phyloP scores from a whole-genome alignment of 163 green algal species.

The Scenedesmus sp. region DNA sequence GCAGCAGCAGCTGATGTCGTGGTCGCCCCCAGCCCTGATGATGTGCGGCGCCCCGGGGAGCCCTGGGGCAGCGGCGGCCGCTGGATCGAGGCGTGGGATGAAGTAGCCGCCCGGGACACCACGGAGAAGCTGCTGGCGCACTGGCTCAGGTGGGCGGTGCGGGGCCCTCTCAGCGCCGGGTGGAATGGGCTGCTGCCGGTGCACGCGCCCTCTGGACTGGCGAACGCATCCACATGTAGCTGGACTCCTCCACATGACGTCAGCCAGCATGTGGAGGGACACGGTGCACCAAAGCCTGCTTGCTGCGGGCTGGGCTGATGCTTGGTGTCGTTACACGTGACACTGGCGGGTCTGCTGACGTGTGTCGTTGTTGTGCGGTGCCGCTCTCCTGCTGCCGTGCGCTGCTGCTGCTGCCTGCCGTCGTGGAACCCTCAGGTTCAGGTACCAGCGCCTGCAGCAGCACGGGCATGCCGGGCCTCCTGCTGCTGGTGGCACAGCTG shows the following conservation, averaged over 20 bases:
- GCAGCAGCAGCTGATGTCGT: conserved; percentile 29
- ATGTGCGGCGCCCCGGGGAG: conserved; percentile 44
- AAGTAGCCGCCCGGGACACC: conserved; percentile 55
- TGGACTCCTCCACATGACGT: too few species aligned
- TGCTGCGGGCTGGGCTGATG: too few species aligned
- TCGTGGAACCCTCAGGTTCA: not conserved
- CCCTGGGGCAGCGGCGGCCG: conserved; percentile 66
- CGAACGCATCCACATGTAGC: too few species aligned
- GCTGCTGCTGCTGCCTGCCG: not conserved
- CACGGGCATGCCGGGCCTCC: not conserved
- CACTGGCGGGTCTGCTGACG: too few species aligned
- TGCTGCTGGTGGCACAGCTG: not conserved
- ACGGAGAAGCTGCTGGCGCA: conserved; percentile 55
- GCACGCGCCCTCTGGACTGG: too few species aligned
- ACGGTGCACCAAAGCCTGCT: too few species aligned
- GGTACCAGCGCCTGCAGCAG: not conserved
- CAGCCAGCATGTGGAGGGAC: too few species aligned
- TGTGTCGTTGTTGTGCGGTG: too few species aligned
- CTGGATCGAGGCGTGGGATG: conserved; percentile 74
- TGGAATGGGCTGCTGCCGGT: not conserved
- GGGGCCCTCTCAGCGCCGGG: too few species aligned
- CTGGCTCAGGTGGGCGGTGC: conserved; percentile 57
- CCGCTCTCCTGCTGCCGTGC: too few species aligned
- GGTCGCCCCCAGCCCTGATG: not conserved
- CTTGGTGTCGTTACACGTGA: too few species aligned